Conservation (phyloP, 2,329 filamentous ascomycete species). For the Chaetomium sp. region DNA sequence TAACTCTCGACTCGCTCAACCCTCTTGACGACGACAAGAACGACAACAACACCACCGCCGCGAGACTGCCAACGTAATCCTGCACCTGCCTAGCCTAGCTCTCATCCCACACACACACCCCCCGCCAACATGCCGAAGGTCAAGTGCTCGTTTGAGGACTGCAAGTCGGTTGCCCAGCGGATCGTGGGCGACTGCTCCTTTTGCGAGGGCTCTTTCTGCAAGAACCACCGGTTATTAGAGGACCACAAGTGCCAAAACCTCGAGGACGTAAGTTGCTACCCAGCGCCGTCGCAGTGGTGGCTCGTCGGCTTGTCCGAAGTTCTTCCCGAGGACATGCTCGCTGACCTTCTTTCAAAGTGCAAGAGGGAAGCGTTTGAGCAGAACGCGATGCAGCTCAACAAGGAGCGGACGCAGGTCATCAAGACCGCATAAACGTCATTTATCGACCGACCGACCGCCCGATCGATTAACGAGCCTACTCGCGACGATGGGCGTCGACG, state of each 20-base stretch:
- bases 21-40: neutral
- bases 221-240: slow-evolving; percentile 90
- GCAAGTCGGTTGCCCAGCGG: slow-evolving; percentile 82
- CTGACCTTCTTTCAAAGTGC: slow-evolving; percentile 61
- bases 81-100: neutral
- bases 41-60: neutral
- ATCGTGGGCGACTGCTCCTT: slow-evolving; percentile 97
- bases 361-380: slow-evolving; percentile 96
- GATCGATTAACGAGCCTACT: neutral
- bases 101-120: slow-evolving; percentile 7
- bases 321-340: slow-evolving; percentile 42
- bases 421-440: slow-evolving; percentile 69
- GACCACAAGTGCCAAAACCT: slow-evolving; percentile 91
- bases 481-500: neutral
- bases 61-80: neutral
- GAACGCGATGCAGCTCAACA: slow-evolving; percentile 89
- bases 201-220: slow-evolving; percentile 91
- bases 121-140: slow-evolving; percentile 68
- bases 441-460: neutral
- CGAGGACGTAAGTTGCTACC: slow-evolving; percentile 69
- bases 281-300: slow-evolving; percentile 33
- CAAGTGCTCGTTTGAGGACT: slow-evolving; percentile 86
- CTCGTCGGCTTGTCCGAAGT: slow-evolving; percentile 36
- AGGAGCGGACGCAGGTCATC: slow-evolving; percentile 91
- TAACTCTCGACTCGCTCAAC: neutral